These are phyloP conservation scores for Hygrocybe punicea DNA, from an alignment of 768 basidiomycete species.

Conservation along the genomic window DNA sequence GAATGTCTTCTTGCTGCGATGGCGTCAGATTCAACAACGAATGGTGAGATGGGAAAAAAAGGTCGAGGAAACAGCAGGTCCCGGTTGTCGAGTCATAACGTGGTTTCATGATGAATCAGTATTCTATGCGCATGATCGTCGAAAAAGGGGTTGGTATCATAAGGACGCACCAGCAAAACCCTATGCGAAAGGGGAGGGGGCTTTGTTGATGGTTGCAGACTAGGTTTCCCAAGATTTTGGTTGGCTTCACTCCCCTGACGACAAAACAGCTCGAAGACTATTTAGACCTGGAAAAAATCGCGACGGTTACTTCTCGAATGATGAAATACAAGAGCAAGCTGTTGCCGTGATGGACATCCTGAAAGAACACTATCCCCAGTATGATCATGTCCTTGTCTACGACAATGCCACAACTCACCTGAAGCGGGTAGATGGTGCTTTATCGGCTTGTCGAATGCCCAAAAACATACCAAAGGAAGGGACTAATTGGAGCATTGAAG, in stretches of 20 bases:
- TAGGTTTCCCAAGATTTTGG: conserved; percentile 35
- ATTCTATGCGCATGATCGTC: conserved; percentile 33
- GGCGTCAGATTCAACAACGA: too few species aligned
- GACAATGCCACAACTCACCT: conserved; percentile 22
- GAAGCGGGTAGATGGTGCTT: conserved; percentile 21
- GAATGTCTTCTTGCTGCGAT: too few species aligned
- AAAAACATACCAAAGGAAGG: conserved; percentile 7
- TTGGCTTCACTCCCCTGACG: conserved; percentile 24
- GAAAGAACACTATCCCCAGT: conserved; percentile 18
- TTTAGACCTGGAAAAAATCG: conserved; percentile 20
- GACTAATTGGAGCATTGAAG: conserved; percentile 3
- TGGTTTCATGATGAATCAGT: too few species aligned
- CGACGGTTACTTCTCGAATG: too few species aligned
- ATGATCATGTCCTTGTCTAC: too few species aligned
- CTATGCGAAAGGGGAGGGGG: conserved; percentile 34
- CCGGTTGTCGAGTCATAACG: too few species aligned
- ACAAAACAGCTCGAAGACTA: conserved; percentile 15
- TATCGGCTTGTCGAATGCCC: conserved; percentile 22
- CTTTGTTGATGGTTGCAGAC: conserved; percentile 34
- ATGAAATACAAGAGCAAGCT: too few species aligned
- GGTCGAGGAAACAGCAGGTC: too few species aligned
- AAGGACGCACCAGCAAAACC: conserved; percentile 16
- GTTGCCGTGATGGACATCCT: conserved; percentile 24
- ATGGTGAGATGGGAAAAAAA: too few species aligned
- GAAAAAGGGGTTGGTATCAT: conserved; percentile 24